Base-by-base conservation (phyloP, 140 eudicot species). In the Eryngium alpinum region DNA sequence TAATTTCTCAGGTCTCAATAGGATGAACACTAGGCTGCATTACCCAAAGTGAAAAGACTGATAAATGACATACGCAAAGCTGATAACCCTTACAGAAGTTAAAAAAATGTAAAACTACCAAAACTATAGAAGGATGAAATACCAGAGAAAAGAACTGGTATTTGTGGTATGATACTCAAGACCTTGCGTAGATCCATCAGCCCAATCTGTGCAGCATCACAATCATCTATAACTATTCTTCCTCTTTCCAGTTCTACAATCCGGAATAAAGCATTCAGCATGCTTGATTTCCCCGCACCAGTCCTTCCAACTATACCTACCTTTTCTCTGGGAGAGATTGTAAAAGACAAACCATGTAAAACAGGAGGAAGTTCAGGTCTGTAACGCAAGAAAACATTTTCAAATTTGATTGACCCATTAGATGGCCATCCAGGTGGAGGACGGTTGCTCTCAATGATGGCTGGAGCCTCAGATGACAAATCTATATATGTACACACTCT, bases 131-230 rank as follows among this genome's bases (percentile, higher is more conserved):
- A 28, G 13, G 49, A 69, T 69, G 24, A 60, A 87, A 63, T 86
- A 92, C 98, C 98, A 80, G 98, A 94, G 89, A 92, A 94, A 33
- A 94, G 91, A 79, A 94, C 98, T 5, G 98, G 98, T 51, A 94
- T 79, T 77, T 94, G 98, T 10, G 98, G 96, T 87, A 94, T 94
- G 77, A 94, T 94, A 77, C 98, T 89, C 77, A 94, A 89, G 89
- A 90, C 97, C 84, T 86, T 94, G 50, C 98, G 97, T 70, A 94
- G 84, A 82, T 94, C 98, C 12, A 81, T 89, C 83, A 94, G 81
- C 38, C 98, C 97, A 69, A 94, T 87, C 82, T 83, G 86, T 3
- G 93, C 74, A 67, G 90, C 86, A 75, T 94, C 97, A 87, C 84
- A 90, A 75, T 60, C 86, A 87, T 94, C 98, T 38, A 94, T 92